phyloP scores from a whole-genome alignment of 1,139 yeast species.

The Blastobotrys persicus region DNA sequence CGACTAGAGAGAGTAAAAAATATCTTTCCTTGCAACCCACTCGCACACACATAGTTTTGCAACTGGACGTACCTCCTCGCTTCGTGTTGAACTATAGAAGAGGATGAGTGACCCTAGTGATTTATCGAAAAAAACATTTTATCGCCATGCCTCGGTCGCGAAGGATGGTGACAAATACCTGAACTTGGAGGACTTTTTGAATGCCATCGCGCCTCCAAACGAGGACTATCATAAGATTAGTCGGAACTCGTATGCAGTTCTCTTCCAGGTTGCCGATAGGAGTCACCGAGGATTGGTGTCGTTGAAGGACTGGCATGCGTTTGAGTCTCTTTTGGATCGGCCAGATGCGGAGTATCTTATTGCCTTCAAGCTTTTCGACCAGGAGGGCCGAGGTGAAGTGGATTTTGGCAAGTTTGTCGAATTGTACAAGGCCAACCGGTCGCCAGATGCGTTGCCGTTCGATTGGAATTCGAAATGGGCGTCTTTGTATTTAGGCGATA shows the following conservation, averaged over 20 bases:
- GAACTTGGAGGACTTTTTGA: slow-evolving; percentile 45
- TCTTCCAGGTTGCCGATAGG: slow-evolving; percentile 45
- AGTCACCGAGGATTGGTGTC: slow-evolving; percentile 35
- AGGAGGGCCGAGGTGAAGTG: slow-evolving; percentile 41
- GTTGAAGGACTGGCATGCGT: slow-evolving; percentile 42
- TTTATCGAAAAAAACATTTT: slow-evolving; percentile 24
- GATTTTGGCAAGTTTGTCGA: slow-evolving; percentile 42
- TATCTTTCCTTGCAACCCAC: not conserved
- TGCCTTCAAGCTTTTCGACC: slow-evolving; percentile 44
- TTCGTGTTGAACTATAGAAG: not conserved
- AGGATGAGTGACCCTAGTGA: slow-evolving; percentile 13
- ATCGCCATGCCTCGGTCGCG: slow-evolving; percentile 26
- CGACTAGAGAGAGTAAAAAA: not conserved
- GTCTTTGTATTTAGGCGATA: slow-evolving; percentile 41
- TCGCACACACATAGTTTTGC: not conserved
- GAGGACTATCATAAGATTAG: slow-evolving; percentile 44
- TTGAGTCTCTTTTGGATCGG: slow-evolving; percentile 40
- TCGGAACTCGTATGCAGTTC: slow-evolving; percentile 44
- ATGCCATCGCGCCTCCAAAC: slow-evolving; percentile 44
- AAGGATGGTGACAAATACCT: slow-evolving; percentile 47
- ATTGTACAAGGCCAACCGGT: slow-evolving; percentile 37
- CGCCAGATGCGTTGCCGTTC: slow-evolving; percentile 41
- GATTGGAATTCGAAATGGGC: slow-evolving; percentile 47
- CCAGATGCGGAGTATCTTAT: slow-evolving; percentile 51
- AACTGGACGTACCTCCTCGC: not conserved